phyloP scores from a whole-genome alignment of 2,329 filamentous ascomycete species.

The Phialophora chinensis region DNA sequence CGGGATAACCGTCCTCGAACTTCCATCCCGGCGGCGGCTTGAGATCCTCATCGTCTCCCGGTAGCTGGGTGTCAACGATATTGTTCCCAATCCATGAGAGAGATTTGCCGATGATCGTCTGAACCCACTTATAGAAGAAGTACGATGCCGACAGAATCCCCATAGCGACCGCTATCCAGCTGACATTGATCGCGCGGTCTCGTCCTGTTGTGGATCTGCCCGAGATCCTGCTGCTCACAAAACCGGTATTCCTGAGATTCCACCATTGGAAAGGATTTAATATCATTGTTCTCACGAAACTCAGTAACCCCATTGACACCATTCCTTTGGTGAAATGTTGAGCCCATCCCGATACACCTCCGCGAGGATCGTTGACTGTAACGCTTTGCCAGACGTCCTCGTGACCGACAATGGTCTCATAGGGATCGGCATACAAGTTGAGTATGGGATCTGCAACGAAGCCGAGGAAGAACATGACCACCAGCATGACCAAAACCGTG shows the following conservation, averaged over 20 bases:
- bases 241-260: constrained; percentile 69
- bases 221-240: constrained; percentile 45
- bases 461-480: constrained; percentile 79
- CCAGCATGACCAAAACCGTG: constrained; percentile 73
- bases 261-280: constrained; percentile 77
- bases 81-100: constrained; percentile 40
- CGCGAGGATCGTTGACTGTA: constrained; percentile 26
- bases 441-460: constrained; percentile 94
- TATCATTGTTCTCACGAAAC: constrained; percentile 79
- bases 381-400: constrained; percentile 46
- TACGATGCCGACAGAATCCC: constrained; percentile 60
- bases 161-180: constrained; percentile 77
- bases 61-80: constrained; percentile 40
- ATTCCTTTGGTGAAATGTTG: constrained; percentile 89
- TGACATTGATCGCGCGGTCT: constrained; percentile 78
- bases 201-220: constrained; percentile 63
- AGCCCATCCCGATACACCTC: constrained; percentile 66
- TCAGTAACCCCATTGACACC: constrained; percentile 84
- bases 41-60: constrained; percentile 40
- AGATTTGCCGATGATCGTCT: constrained; percentile 35
- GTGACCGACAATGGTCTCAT: constrained; percentile 59
- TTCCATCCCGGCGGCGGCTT: constrained; percentile 38
- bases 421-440: constrained; percentile 82
- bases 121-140: constrained; percentile 39
- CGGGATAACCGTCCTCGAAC: constrained; percentile 26